phyloP scores from a whole-genome alignment of 164 flowering plant species.

The Chimonanthus salicifolius region DNA sequence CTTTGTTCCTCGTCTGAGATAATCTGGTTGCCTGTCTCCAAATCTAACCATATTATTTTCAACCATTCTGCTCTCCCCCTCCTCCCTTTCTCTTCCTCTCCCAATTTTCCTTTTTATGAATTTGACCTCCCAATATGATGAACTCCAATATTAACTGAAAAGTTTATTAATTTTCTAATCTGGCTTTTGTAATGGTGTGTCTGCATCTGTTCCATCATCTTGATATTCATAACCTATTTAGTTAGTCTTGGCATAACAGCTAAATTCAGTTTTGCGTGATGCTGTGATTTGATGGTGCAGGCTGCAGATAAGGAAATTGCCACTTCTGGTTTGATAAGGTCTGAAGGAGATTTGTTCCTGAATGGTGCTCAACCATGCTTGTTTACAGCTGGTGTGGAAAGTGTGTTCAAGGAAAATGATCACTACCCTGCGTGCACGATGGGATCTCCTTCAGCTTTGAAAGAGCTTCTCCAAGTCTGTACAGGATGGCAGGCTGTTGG shows the following conservation, averaged over 20 bases:
- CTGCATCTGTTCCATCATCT: not conserved
- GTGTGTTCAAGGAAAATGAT: not conserved
- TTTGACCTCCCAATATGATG: too few relatives aligned
- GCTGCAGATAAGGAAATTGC: constrained; percentile 32
- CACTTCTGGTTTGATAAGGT: constrained; percentile 27
- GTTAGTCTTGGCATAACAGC: not conserved
- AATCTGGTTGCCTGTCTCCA: too few relatives aligned
- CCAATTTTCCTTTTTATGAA: too few relatives aligned
- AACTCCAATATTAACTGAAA: too few relatives aligned
- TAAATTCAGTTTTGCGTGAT: not conserved
- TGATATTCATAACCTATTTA: not conserved
- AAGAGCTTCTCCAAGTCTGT: not conserved
- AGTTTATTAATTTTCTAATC: too few relatives aligned
- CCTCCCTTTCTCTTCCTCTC: too few relatives aligned
- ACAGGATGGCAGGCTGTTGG: not conserved
- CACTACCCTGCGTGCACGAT: not conserved
- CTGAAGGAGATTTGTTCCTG: constrained; percentile 37
- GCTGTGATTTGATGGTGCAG: constrained; percentile 14
- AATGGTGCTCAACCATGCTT: not conserved
- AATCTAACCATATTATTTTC: too few relatives aligned
- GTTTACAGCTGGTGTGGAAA: not conserved
- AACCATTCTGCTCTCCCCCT: too few relatives aligned
- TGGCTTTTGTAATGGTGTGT: not conserved
- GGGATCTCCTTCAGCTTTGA: too few relatives aligned
- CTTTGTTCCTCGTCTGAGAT: too few relatives aligned